Evolutionary conservation across 2,329 filamentous ascomycete genomes (phyloP).

Genomic region (Xylaria sp.): DNA sequence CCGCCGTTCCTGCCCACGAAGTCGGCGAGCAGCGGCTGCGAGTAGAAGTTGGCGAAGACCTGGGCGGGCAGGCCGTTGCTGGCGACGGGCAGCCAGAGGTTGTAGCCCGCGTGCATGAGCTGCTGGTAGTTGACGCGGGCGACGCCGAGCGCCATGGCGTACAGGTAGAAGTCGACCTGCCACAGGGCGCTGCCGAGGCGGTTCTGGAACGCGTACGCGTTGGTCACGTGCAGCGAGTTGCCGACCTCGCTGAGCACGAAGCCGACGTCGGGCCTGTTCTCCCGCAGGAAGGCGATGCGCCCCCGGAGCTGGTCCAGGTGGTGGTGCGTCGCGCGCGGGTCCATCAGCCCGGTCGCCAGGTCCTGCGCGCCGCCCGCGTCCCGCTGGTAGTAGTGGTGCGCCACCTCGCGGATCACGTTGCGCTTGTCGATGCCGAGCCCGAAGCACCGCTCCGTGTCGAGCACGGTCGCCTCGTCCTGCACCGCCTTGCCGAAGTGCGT

Average conservation of each 20-base stretch:
- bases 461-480: conserved; percentile 27
- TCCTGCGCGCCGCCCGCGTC: conserved; percentile 34
- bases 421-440: conserved; percentile 38
- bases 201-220: conserved; percentile 39
- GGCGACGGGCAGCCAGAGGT: conserved; percentile 37
- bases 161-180: conserved; percentile 43
- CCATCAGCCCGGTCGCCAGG: conserved; percentile 37
- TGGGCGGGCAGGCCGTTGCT: conserved; percentile 36
- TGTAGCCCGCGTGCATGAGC: conserved; percentile 39
- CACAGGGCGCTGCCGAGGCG: conserved; percentile 41
- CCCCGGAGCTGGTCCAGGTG: conserved; percentile 36
- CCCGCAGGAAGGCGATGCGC: conserved; percentile 38
- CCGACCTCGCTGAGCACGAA: conserved; percentile 43
- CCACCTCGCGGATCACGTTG: conserved; percentile 39
- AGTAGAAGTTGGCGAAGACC: conserved; percentile 42
- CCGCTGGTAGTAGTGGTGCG: conserved; percentile 44
- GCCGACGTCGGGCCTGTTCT: conserved; percentile 35
- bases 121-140: conserved; percentile 43
- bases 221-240: conserved; percentile 38
- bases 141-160: conserved; percentile 39
- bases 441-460: conserved; percentile 37
- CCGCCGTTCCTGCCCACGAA: conserved; percentile 40
- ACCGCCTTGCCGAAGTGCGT: conserved; percentile 31
- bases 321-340: conserved; percentile 31
- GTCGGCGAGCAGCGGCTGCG: conserved; percentile 42